Conservation (phyloP, 169 alveolate species). For the Plasmodium yoelii region DNA sequence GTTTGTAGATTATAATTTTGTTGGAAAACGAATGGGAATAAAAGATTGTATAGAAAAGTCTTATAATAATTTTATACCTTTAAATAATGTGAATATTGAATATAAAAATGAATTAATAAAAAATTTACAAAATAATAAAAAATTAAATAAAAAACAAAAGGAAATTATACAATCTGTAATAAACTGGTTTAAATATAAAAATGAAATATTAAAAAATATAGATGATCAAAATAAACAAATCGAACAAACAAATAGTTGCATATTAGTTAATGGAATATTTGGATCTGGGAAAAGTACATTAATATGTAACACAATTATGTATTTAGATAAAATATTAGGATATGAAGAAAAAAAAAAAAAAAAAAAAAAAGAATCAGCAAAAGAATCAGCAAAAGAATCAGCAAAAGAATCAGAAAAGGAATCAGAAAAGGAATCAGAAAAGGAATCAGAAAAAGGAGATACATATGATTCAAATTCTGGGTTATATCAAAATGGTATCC, state of each 20-base stretch:
- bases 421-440: no score
- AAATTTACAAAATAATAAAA: neutral
- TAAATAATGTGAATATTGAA: slow-evolving; percentile 5
- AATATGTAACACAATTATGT: slow-evolving; percentile 25
- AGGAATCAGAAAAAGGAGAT: no score
- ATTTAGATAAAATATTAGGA: slow-evolving; percentile 23
- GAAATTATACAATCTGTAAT: slow-evolving; percentile 8
- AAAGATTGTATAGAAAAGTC: neutral
- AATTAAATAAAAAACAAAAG: slow-evolving; percentile 37
- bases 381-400: no score
- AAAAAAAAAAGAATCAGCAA: neutral
- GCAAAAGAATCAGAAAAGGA: no score
- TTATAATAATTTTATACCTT: neutral
- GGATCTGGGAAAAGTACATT: slow-evolving; percentile 71
- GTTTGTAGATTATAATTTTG: neutral
- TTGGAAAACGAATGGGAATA: slow-evolving; percentile 12
- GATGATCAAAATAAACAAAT: neutral
- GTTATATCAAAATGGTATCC: neutral
- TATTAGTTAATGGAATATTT: slow-evolving; percentile 61
- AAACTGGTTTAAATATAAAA: slow-evolving; percentile 18
- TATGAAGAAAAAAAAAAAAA: slow-evolving; percentile 13
- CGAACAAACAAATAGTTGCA: neutral
- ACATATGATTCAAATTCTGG: neutral
- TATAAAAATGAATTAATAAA: slow-evolving; percentile 2
- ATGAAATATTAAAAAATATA: neutral